Evolutionary conservation across 768 basidiomycete genomes (phyloP), one percentile per base, ranked within the genome.

Genomic region (Boletus edulis): DNA sequence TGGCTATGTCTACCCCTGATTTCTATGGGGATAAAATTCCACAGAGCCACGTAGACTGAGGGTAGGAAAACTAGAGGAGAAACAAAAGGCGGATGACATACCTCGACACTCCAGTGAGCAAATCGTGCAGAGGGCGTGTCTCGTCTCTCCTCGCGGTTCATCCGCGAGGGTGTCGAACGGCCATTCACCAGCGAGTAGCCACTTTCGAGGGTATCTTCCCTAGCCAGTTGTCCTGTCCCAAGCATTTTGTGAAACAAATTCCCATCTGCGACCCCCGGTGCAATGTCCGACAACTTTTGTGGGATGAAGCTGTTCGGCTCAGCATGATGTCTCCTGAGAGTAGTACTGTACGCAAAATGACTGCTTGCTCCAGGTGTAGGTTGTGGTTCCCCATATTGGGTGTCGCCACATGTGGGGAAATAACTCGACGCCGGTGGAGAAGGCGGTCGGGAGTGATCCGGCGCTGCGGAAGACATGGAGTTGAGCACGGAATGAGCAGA

Each of bases 331-430:
- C 91, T 69, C 29, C 90, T 74, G 18, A 93, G 76, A 0, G 87
- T 89, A 0, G 90, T 92, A 61, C 88, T 91, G 69, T 90, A 92
- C 2, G 89, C 85, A 63, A 93, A 93, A 64, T 93, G 91, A 5
- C 81, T 68, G 31, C 80, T 78, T 1, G 91, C 88, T 49, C 83
- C 84, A 0, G 86, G 77, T 0, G 82, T 76, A 0, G 86, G 83
- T 34, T 82, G 77, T 11, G 85, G 75, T 57, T 82, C 78, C n/a
- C 53, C 72, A 37, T 40, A 75, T 66, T 70, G 71, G 59, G 59
- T 82, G 76, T 50, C 72, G 75, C 81, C 76, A 32, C 84, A 78
- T 2, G 81, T 68, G 0, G 86, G 79, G 63, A 92, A 93, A 70
- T 92, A 92, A 1, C 88, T 79, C 3, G 90, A 91, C 0, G 91